phyloP scores from a whole-genome alignment of 2,329 filamentous ascomycete genomes.

The Neonectria coccinea region DNA sequence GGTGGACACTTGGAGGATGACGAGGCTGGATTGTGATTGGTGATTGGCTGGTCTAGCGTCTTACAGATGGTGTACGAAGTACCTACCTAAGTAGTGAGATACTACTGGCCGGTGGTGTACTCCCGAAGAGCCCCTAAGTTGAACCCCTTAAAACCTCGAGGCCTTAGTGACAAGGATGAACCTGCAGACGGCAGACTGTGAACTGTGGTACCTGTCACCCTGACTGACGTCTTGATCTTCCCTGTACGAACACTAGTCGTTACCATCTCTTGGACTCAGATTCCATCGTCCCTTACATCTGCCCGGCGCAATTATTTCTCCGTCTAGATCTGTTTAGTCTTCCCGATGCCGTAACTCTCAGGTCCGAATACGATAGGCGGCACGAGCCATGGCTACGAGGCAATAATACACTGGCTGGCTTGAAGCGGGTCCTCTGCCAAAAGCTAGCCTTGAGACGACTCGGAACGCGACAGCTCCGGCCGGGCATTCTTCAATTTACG shows the following conservation, averaged over 20 bases:
- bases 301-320: slow-evolving; percentile 34
- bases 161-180: neutral
- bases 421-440: slow-evolving; percentile 5
- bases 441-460: slow-evolving; percentile 40
- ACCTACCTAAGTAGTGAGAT: too few relatives aligned
- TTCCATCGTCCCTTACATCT: neutral
- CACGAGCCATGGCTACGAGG: neutral
- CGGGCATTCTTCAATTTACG: slow-evolving; percentile 13
- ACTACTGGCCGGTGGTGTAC: neutral
- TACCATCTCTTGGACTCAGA: too few relatives aligned
- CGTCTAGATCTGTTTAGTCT: slow-evolving; percentile 9
- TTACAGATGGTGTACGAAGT: neutral
- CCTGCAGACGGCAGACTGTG: too few relatives aligned
- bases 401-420: neutral
- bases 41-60: slow-evolving; percentile 11
- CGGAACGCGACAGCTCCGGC: slow-evolving; percentile 42
- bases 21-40: slow-evolving; percentile 13
- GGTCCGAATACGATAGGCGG: slow-evolving; percentile 24
- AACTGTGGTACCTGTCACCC: neutral
- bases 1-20: slow-evolving; percentile 19
- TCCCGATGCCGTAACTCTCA: neutral
- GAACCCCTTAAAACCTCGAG: neutral
- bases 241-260: too few relatives aligned
- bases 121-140: neutral
- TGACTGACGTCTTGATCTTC: slow-evolving; percentile 7